Evolutionary conservation across 108 stramenopile species (phyloP).

Genomic region (Pseudonitzschia pungens): DNA sequence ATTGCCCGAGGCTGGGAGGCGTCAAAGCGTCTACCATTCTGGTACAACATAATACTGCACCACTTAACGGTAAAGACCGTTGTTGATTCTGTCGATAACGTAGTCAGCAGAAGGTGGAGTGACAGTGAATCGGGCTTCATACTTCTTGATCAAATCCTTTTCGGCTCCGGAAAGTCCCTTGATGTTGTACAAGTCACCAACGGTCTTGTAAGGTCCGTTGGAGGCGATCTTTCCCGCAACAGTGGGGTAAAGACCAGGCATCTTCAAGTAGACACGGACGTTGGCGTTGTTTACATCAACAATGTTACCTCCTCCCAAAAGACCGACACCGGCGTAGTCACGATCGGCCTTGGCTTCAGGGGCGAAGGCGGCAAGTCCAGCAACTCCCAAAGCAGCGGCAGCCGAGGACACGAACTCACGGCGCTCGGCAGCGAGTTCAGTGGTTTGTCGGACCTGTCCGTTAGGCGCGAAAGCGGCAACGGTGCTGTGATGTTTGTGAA

Average conservation of each 20-base stretch:
- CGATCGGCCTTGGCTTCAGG: slow-evolving; percentile 76
- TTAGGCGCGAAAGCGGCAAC: slow-evolving; percentile 76
- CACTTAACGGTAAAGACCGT: slow-evolving; percentile 86
- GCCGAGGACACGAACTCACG: slow-evolving; percentile 77
- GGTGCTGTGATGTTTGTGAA: slow-evolving; percentile 41
- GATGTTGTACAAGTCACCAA: slow-evolving; percentile 94
- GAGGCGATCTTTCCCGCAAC: slow-evolving; percentile 95
- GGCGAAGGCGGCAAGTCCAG: slow-evolving; percentile 58
- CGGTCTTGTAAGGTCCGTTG: slow-evolving; percentile 94
- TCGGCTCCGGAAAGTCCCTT: slow-evolving; percentile 83
- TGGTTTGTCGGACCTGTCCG: slow-evolving; percentile 49
- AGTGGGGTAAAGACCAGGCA: slow-evolving; percentile 95
- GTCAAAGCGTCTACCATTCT: slow-evolving; percentile 1
- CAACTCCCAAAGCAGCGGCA: slow-evolving; percentile 69
- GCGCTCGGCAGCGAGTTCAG: slow-evolving; percentile 76
- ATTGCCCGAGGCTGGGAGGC: slow-evolving; percentile 3
- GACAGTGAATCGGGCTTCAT: slow-evolving; percentile 89
- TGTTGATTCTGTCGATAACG: slow-evolving; percentile 94
- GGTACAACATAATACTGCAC: background rate
- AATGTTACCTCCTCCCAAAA: slow-evolving; percentile 74
- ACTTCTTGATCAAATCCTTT: slow-evolving; percentile 97
- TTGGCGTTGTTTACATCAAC: slow-evolving; percentile 98
- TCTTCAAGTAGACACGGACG: slow-evolving; percentile 94
- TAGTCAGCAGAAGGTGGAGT: slow-evolving; percentile 78
- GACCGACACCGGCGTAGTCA: slow-evolving; percentile 80